Conservation (phyloP, 495 filamentous ascomycete genomes). For the Jackrogersella minutella region DNA sequence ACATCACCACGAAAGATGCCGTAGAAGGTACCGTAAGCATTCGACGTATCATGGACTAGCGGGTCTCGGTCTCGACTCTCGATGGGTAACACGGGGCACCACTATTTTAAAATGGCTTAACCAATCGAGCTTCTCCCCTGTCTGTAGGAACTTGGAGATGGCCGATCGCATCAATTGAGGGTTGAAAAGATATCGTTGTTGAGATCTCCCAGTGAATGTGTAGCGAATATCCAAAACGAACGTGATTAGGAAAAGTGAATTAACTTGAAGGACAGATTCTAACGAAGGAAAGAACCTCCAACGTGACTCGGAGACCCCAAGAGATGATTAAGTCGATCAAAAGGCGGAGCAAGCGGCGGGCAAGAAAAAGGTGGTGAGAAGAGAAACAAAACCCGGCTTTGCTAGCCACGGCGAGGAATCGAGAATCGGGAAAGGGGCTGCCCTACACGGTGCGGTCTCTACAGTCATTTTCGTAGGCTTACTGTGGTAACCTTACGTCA, state of each 20-base stretch:
- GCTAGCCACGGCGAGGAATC: conserved; percentile 32
- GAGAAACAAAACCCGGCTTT: conserved; percentile 11
- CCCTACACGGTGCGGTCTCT: conserved; percentile 12
- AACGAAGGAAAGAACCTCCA: conserved; percentile 28
- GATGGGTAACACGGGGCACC: conserved; percentile 37
- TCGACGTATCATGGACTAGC: conserved; percentile 24
- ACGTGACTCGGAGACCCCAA: conserved; percentile 2
- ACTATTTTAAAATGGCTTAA: conserved; percentile 29
- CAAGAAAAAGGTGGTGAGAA: conserved; percentile 20
- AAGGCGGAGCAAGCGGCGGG: conserved; percentile 4
- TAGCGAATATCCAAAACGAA: conserved; percentile 17
- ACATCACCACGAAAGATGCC: conserved; percentile 23
- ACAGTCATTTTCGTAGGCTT: conserved; percentile 12
- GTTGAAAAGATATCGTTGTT: conserved; percentile 1
- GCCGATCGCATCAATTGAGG: conserved; percentile 18
- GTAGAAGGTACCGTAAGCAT: conserved; percentile 27
- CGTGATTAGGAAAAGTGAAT: conserved; percentile 11
- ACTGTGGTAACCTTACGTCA: conserved; percentile 35
- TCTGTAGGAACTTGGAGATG: conserved; percentile 6
- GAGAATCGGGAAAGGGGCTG: conserved; percentile 23
- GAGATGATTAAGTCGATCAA: conserved; percentile 22
- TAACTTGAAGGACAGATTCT: background rate
- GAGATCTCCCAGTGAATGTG: conserved; percentile 15
- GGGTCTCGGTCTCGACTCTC: conserved; percentile 10
- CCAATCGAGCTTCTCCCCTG: conserved; percentile 19